A percentile compares a stretch with the other conserved stretches of the same genome.
phyloP scores from a whole-genome alignment of 2,329 filamentous ascomycete genomes.

The Trichoderma sp. region DNA sequence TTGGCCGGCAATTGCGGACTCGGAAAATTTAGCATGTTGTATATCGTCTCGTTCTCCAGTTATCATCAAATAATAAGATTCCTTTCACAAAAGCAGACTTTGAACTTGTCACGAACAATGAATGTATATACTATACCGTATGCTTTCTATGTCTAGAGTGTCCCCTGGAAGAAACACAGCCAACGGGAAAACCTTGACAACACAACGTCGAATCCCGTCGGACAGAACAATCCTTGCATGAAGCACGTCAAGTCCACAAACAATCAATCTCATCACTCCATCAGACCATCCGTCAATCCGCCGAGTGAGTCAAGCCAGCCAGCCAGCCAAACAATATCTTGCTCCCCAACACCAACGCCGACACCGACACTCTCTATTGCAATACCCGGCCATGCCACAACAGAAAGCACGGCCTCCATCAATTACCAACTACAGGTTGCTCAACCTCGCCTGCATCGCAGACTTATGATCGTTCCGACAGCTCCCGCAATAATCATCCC shows the following conservation, averaged over 20 bases:
- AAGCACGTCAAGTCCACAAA: conserved; percentile 12
- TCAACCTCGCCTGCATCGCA: conserved; percentile 39
- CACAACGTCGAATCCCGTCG: neutral
- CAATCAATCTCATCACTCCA: neutral
- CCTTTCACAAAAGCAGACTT: neutral
- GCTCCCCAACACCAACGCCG: conserved; percentile 1
- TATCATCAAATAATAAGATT: no score
- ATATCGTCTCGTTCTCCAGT: neutral
- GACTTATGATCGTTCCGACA: conserved; percentile 50
- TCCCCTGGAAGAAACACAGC: neutral
- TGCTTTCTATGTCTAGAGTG: conserved; percentile 9
- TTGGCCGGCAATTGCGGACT: conserved; percentile 7
- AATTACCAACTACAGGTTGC: conserved; percentile 27
- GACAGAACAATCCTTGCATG: neutral
- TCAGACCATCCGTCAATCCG: neutral
- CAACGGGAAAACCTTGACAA: neutral
- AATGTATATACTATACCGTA: conserved; percentile 6
- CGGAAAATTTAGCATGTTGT: neutral
- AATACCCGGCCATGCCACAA: neutral
- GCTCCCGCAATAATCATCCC: conserved; percentile 59
- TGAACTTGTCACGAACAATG: neutral
- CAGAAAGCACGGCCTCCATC: neutral
- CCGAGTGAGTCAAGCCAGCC: neutral
- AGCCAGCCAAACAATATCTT: conserved; percentile 11
- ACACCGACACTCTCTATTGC: conserved; percentile 15